A percentile compares a stretch with the other conserved stretches of the same genome.
Evolutionary conservation across 768 basidiomycete genomes (phyloP).

Genomic region (Mycena sanguinolenta): DNA sequence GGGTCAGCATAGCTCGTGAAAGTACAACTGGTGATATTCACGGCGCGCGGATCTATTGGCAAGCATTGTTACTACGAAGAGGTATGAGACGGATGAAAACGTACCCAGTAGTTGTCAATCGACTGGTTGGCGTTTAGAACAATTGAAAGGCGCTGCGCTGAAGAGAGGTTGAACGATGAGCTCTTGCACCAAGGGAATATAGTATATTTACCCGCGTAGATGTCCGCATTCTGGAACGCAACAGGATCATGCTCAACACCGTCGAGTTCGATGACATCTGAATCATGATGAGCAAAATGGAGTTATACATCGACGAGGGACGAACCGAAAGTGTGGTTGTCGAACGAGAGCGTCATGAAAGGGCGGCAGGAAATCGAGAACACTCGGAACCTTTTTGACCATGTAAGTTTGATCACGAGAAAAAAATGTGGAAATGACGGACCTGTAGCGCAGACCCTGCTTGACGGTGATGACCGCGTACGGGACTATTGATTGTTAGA

Average conservation of each 20-base stretch:
- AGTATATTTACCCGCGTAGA: conserved; percentile 54
- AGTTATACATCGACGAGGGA: not conserved
- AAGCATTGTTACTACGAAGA: not conserved
- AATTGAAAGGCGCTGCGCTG: conserved; percentile 54
- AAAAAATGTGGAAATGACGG: conserved; percentile 8
- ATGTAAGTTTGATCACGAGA: conserved; percentile 45
- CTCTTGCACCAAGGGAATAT: not conserved
- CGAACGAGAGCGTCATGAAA: conserved; percentile 53
- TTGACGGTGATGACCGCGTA: conserved; percentile 60
- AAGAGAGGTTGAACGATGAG: not conserved
- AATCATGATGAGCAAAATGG: not conserved
- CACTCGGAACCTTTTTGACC: conserved; percentile 58
- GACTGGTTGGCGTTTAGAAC: conserved; percentile 58
- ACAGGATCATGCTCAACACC: conserved; percentile 56
- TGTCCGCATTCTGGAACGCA: conserved; percentile 55
- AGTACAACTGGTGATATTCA: conserved; percentile 16
- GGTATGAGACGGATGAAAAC: not conserved
- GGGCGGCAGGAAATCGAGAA: conserved; percentile 62
- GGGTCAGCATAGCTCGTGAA: conserved; percentile 2
- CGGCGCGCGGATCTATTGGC: conserved; percentile 47
- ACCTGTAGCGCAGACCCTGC: conserved; percentile 60
- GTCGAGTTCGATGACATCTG: conserved; percentile 54
- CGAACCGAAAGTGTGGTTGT: conserved; percentile 51
- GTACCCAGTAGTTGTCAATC: conserved; percentile 58
- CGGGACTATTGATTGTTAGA: conserved; percentile 38